Conservation (phyloP, 2,329 filamentous ascomycete genomes). For the Aspergillus cejpii region DNA sequence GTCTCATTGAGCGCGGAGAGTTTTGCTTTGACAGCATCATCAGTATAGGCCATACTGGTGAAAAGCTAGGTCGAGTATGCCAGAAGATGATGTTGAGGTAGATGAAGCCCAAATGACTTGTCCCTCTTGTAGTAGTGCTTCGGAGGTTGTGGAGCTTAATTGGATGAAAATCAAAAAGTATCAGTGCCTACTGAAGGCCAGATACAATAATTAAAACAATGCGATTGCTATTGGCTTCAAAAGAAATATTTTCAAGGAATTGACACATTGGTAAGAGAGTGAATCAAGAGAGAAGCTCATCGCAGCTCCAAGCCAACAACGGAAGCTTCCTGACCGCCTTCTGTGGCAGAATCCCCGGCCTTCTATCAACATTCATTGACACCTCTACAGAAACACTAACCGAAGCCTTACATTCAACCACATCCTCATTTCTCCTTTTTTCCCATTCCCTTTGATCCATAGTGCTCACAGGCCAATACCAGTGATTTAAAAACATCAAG, state of each 20-base stretch:
- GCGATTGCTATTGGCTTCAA: not conserved
- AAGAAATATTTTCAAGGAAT: not conserved
- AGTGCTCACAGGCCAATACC: not conserved
- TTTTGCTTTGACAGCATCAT: constrained; percentile 91
- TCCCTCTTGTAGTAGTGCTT: not conserved
- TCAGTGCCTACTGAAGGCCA: not conserved
- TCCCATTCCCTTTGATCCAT: constrained; percentile 2
- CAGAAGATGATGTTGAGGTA: not conserved
- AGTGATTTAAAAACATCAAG: not conserved
- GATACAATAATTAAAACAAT: not conserved
- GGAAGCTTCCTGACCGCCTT: constrained; percentile 9
- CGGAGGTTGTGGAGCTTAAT: not conserved
- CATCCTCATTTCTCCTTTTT: constrained; percentile 4
- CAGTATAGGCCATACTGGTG: constrained; percentile 76
- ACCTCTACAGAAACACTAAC: constrained; percentile 5
- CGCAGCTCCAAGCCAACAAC: constrained; percentile 1
- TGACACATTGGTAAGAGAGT: not conserved
- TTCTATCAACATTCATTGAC: not conserved
- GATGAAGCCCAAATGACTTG: not conserved
- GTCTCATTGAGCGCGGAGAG: constrained; percentile 93
- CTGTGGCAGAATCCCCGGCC: constrained; percentile 10
- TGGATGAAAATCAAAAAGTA: not conserved
- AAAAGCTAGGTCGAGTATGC: not conserved
- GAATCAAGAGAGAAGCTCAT: constrained; percentile 2
- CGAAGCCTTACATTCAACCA: constrained; percentile 4